Evolutionary conservation across 2,329 filamentous ascomycete genomes (phyloP), one percentile per base, ranked within the genome.

Genomic region (Mollisia scopiformis): DNA sequence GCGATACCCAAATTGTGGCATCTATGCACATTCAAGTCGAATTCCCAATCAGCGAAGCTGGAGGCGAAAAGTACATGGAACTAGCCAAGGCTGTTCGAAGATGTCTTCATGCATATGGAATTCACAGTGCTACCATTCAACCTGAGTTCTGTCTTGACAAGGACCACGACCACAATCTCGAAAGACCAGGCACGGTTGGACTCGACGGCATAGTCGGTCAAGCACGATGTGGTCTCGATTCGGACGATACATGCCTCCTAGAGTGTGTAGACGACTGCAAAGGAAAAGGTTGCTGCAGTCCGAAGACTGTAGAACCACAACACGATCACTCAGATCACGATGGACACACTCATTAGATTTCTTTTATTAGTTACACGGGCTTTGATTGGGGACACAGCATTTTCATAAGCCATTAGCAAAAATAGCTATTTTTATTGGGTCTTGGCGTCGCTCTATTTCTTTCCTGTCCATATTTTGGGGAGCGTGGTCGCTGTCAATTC

Each of bases 41-140:
- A 50, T 97, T 96, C 74, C 91, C 93, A 68, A 93, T 96, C 75
- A 89, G 93, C 72, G 91, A 90, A 52, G 87, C 93, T 68, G 89
- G 89, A 43, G 86, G 85, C 41, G 84, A 85, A 72, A 87, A 89
- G 71, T 99, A 98, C 78, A 99, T 99, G 94, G 84, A 88, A 65
- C 84, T 99, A 39, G 92, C 94, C 21, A 87, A 87, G 61, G 88
- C 90, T 59, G 91, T 96, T 19, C 85, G 93, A 51, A 88, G 88
- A 71, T 99, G 95, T 71, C 86, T 99, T 2, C 95, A 99, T 75
- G 93, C 87, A 35, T 97, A 96, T 70, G 94, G 95, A 58, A 98
- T 99, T 66, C 95, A 99, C 79, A 96, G 91, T 37, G 94, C 93
- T 35, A 99, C 95, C 13, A 98, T 99, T 69, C 95, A 99, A 76